These are phyloP conservation scores for Obba rivulosa DNA, from an alignment of 768 basidiomycete species.

Conservation along the genomic window DNA sequence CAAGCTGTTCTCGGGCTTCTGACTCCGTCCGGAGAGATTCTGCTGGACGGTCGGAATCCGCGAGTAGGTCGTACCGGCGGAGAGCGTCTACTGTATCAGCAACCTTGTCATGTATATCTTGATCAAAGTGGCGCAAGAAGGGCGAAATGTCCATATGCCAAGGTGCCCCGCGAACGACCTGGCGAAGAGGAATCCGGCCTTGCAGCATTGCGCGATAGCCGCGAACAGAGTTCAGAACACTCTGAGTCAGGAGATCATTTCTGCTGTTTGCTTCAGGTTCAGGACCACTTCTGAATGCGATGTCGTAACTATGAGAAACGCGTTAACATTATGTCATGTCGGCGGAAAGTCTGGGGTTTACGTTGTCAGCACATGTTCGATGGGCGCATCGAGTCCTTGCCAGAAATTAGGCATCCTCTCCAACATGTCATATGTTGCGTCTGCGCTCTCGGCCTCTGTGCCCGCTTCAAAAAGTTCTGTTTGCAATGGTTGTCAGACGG, in stretches of 20 bases:
- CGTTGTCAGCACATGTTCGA: constrained; percentile 59
- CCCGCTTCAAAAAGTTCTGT: background rate
- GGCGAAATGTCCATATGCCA: constrained; percentile 52
- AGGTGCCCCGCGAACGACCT: constrained; percentile 34
- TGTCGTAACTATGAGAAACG: constrained; percentile 46
- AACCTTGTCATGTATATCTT: constrained; percentile 31
- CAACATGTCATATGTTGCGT: constrained; percentile 42
- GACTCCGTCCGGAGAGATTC: constrained; percentile 42
- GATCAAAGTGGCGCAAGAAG: constrained; percentile 39
- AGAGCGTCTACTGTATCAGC: constrained; percentile 34
- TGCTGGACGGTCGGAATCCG: constrained; percentile 31
- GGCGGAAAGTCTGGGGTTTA: constrained; percentile 26
- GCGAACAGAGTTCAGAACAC: constrained; percentile 42
- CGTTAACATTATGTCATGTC: background rate
- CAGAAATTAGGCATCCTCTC: constrained; percentile 53
- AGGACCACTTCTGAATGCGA: constrained; percentile 49
- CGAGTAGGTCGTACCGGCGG: constrained; percentile 37
- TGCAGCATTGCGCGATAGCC: constrained; percentile 49
- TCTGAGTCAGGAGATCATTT: constrained; percentile 56
- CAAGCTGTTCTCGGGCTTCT: constrained; percentile 55
- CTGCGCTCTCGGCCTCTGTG: constrained; percentile 22
- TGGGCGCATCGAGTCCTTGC: constrained; percentile 42
- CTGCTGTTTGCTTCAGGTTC: constrained; percentile 39
- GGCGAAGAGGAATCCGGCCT: constrained; percentile 38
- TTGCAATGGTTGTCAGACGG: constrained; percentile 1